Conservation (phyloP, 306 rosid genomes). For the Boehmeria nivea region DNA sequence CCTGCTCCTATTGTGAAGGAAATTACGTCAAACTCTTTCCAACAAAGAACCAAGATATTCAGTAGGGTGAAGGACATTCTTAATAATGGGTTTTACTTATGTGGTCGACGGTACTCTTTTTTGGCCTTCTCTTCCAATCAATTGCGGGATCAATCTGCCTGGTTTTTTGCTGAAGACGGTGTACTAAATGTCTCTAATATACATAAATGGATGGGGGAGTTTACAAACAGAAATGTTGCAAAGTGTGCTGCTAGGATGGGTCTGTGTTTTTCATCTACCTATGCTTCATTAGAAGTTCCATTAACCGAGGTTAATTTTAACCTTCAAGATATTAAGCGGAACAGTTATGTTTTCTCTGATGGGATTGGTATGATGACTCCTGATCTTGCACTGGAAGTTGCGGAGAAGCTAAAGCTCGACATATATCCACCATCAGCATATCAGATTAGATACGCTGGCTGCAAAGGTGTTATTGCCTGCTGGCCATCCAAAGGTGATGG, state of each 20-base stretch:
- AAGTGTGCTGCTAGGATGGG: constrained; percentile 96
- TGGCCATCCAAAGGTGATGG: constrained; percentile 69
- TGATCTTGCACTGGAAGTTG: constrained; percentile 77
- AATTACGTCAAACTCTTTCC: constrained; percentile 44
- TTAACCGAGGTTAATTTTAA: constrained; percentile 30
- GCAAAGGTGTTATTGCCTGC: constrained; percentile 78
- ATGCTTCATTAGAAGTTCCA: constrained; percentile 76
- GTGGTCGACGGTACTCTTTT: constrained; percentile 65
- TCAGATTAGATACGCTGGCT: constrained; percentile 89
- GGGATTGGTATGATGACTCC: constrained; percentile 81
- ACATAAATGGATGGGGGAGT: constrained; percentile 72
- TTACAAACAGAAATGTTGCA: constrained; percentile 46
- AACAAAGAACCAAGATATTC: constrained; percentile 55
- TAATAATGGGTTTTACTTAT: constrained; percentile 54
- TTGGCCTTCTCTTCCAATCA: constrained; percentile 86
- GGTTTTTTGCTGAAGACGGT: constrained; percentile 66
- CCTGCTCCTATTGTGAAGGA: constrained; percentile 73
- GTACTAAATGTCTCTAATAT: constrained; percentile 5
- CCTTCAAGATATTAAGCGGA: constrained; percentile 55
- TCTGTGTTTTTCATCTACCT: constrained; percentile 81
- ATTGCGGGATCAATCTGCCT: constrained; percentile 79
- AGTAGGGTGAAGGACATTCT: constrained; percentile 50
- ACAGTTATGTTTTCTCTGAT: constrained; percentile 58
- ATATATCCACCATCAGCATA: constrained; percentile 57
- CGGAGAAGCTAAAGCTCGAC: constrained; percentile 60